These are phyloP conservation scores for Rhizophagus sp. DNA, from an alignment of 192 early-diverging fungal genomes.

Conservation along the genomic window DNA sequence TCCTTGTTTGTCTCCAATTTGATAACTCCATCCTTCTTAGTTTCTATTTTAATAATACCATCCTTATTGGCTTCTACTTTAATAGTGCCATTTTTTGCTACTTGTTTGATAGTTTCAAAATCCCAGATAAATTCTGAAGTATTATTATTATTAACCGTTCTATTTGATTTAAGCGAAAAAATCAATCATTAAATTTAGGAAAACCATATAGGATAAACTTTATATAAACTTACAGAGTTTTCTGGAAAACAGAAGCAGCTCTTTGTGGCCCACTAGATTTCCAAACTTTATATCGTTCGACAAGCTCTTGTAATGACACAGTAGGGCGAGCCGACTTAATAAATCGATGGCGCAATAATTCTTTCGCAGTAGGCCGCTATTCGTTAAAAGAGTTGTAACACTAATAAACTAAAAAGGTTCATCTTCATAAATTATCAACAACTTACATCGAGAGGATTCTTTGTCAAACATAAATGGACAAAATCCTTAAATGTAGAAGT, in stretches of 20 bases:
- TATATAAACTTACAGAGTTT: constrained; percentile 13
- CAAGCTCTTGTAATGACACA: constrained; percentile 78
- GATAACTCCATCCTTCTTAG: neutral
- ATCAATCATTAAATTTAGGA: neutral
- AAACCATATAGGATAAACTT: neutral
- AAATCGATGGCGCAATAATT: constrained; percentile 89
- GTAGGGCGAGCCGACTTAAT: constrained; percentile 82
- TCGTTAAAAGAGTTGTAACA: neutral
- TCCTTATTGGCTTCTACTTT: neutral
- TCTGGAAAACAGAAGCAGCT: constrained; percentile 32
- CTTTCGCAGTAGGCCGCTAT: constrained; percentile 85
- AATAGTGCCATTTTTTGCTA: neutral
- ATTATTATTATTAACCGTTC: constrained; percentile 19
- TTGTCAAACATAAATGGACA: constrained; percentile 83
- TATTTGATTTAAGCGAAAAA: neutral
- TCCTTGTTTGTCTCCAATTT: neutral
- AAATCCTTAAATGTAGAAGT: constrained; percentile 90
- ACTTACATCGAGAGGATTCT: constrained; percentile 76
- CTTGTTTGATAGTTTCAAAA: constrained; percentile 37
- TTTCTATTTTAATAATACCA: neutral
- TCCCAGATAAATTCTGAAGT: constrained; percentile 37
- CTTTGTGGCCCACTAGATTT: constrained; percentile 50
- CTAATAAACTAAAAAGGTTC: neutral
- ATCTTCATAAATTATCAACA: neutral
- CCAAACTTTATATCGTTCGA: constrained; percentile 82